Conservation (phyloP, 1,284 basidiomycete species). For the Microbotryum intermedium region DNA sequence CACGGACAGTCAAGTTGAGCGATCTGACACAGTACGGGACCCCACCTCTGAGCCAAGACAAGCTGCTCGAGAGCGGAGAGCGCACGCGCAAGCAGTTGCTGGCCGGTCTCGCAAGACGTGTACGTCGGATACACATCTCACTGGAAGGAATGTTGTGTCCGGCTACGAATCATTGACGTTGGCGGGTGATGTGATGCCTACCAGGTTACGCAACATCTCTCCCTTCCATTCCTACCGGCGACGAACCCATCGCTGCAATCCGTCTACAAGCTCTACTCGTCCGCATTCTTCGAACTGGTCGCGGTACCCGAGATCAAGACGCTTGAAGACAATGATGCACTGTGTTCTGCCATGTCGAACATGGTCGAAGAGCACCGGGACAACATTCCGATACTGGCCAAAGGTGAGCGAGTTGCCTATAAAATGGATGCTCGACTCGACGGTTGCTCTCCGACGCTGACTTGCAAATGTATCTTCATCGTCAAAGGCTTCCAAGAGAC, state of each 20-base stretch:
- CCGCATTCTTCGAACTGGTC: conserved; percentile 64
- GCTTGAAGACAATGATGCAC: conserved; percentile 60
- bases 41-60: conserved; percentile 28
- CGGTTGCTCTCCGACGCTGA: background rate
- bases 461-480: background rate
- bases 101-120: conserved; percentile 30
- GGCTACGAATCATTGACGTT: no score
- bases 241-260: conserved; percentile 78
- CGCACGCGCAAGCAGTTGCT: conserved; percentile 28
- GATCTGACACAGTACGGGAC: conserved; percentile 29
- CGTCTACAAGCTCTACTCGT: conserved; percentile 62
- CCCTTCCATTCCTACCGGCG: conserved; percentile 58
- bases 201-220: conserved; percentile 32
- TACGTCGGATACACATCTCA: conserved; percentile 3
- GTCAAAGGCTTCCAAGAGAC: conserved; percentile 70
- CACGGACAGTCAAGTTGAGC: conserved; percentile 19
- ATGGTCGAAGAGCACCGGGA: conserved; percentile 71
- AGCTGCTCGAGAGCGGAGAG: conserved; percentile 31
- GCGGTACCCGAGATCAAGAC: conserved; percentile 58
- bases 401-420: conserved; percentile 45
- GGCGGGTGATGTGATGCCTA: no score
- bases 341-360: conserved; percentile 57
- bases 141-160: background rate
- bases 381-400: conserved; percentile 80
- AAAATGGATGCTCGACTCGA: no score